phyloP scores from a whole-genome alignment of 441 rosid genomes.

The Populus hybrid region DNA sequence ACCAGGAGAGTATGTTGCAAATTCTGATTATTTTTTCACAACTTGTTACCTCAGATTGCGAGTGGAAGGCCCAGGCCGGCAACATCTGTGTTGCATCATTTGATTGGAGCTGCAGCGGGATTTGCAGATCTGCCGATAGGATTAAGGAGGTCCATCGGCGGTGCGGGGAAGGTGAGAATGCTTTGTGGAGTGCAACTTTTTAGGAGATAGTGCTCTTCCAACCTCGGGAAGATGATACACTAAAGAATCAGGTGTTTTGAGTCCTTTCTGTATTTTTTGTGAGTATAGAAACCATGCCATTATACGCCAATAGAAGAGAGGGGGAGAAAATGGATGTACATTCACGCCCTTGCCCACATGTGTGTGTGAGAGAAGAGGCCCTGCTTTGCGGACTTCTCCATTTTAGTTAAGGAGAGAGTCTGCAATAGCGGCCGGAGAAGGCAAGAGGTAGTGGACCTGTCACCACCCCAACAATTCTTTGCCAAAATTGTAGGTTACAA shows the following conservation, averaged over 20 bases:
- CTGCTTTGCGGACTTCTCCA: slow-evolving; percentile 32
- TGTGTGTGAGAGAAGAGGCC: slow-evolving; percentile 13
- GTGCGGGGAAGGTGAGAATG: slow-evolving; percentile 79
- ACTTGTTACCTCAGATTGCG: slow-evolving; percentile 52
- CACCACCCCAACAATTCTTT: slow-evolving; percentile 37
- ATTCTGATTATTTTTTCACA: background rate
- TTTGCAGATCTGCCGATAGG: slow-evolving; percentile 75
- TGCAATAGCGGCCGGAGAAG: slow-evolving; percentile 18
- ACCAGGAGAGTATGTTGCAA: too few species aligned
- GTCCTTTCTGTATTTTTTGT: slow-evolving; percentile 15
- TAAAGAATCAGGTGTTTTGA: slow-evolving; percentile 9
- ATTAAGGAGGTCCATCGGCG: slow-evolving; percentile 82
- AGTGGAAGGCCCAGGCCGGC: slow-evolving; percentile 93
- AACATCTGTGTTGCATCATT: slow-evolving; percentile 83
- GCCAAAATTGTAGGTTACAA: slow-evolving; percentile 44
- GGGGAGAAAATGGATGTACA: background rate
- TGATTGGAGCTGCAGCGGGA: slow-evolving; percentile 92
- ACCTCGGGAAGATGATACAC: slow-evolving; percentile 29
- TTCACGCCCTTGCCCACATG: background rate
- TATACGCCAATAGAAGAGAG: background rate
- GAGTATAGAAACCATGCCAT: slow-evolving; percentile 27
- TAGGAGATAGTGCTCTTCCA: slow-evolving; percentile 31
- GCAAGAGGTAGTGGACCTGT: background rate
- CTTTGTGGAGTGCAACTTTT: slow-evolving; percentile 71
- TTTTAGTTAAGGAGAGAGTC: slow-evolving; percentile 39